Evolutionary conservation across 2,329 filamentous ascomycete genomes (phyloP), one percentile per base, ranked within the genome.

Genomic region (Phaeoacremonium minimum): DNA sequence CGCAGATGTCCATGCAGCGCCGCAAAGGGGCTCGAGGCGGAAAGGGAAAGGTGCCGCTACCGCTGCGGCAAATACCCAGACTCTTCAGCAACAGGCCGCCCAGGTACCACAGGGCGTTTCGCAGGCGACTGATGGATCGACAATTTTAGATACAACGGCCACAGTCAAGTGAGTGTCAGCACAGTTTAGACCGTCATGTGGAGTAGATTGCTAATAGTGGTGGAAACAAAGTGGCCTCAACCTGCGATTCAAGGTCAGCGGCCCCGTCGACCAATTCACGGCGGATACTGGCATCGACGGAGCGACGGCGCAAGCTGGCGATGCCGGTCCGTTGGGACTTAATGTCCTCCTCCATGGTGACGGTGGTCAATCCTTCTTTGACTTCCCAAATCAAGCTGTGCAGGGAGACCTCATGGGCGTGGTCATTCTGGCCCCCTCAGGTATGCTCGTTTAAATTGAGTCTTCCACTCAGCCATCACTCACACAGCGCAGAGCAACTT

Each of bases 261-360:
- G 64, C 2, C 75, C 75, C 3, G 72, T 71, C 22, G 58, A 67
- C 38, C 66, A 71, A 36, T 79, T 80, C 57, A 68, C 71, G 5
- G 50, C 65, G 2, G 56, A 53, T 9, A 70, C 70, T 4, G 66
- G 69, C 28, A 67, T 78, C 2, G 50, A 60, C n/a, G 73, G 72
- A 22, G 72, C 49, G 7, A 41, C 52, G 15, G 58, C 53, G 34
- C 41, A 30, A 1, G 46, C 60, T 15, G 48, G 50, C 15, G 49
- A 55, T 3, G 37, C 49, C 0, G 65, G 67, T 5, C 44, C 56
- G 6, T 56, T 73, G 18, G 73, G 72, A 33, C 60, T 75, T 6
- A 79, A 79, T 46, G 68, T 80, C 12, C 65, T 80, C 22, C 64
- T 80, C 4, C 75, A 80, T 50, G 75, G 43, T 30, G 75, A 80